Percentiles rank a stretch among this genome's conserved stretches.
Evolutionary conservation across 2,329 filamentous ascomycete genomes (phyloP).

Genomic region (Neopestalotiopsis rosae): DNA sequence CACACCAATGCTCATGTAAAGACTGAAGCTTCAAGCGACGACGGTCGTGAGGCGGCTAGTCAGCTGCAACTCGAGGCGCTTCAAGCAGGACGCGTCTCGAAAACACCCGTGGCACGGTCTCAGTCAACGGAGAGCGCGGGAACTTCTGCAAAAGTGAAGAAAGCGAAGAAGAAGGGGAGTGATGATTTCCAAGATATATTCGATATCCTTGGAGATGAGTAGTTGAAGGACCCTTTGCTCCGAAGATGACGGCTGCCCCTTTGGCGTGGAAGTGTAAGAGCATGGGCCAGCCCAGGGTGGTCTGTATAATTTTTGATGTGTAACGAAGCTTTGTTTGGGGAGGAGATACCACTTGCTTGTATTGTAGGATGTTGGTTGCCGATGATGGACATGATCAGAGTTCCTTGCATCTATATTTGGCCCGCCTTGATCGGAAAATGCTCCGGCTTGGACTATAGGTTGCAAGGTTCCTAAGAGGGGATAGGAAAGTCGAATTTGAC

Average conservation of each 20-base stretch:
- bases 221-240: background rate
- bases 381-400: too few species aligned
- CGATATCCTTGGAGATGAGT: background rate
- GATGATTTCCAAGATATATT: background rate
- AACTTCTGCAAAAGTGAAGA: background rate
- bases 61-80: slow-evolving; percentile 2
- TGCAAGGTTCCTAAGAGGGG: too few species aligned
- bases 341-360: too few species aligned
- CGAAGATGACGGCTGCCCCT: background rate
- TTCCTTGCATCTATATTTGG: too few species aligned
- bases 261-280: background rate
- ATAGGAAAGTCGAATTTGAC: too few species aligned
- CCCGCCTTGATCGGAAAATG: too few species aligned
- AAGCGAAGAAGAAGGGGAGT: background rate
- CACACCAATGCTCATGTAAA: background rate
- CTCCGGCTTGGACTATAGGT: too few species aligned
- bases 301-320: too few species aligned
- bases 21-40: background rate
- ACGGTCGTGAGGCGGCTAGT: background rate
- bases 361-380: too few species aligned
- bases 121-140: background rate
- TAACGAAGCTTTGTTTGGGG: too few species aligned
- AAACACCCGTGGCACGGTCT: background rate
- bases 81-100: background rate
- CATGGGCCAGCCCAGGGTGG: background rate